Base-by-base conservation (phyloP, 306 rosid species). In the Quercus rubra region DNA sequence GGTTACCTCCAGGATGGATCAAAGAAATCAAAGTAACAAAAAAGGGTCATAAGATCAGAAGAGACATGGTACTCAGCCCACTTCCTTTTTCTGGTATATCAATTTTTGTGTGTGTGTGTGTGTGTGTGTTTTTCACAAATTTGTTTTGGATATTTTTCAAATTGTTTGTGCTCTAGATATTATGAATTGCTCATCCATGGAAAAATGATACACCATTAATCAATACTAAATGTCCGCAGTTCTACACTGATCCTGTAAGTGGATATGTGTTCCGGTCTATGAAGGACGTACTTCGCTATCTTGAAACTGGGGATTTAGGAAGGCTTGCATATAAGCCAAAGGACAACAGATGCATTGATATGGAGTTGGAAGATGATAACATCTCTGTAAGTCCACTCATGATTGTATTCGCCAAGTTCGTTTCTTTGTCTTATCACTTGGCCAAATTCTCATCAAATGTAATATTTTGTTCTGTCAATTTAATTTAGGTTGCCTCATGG, bases 1-100 rank as follows among this genome's bases (percentile, higher is more conserved):
- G 80, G 28, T 80, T 93, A 74, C 92, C 96, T 59, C 77, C 86
- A 4, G 94, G 96, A 73, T 89, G 90, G 94, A 83, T 74, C 77
- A 89, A 77, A 84, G 92, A 82, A 82, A 80, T 89, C 77, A 84
- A 85, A 83, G 79, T 83, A 74, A 77, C 83, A 9, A 86, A 57
- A 59, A 89, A 75, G 61, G 82, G 66, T 74, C 80, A 56, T 55
- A 77, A 82, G 52, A 71, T 74, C 54, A 85, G 91, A 86, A 91
- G 81, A 84, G 91, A 89, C 71, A 33, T 82, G 85, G 96, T 93
- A 93, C 77, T 30, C 43, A 51, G 84, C 69, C 33, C 66, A 55
- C 30, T 25, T 54, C 49, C 61, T 66, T 80, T 31, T 25, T 86
- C 55, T 73, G 55, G 62, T 62, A 70, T 74, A 58, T 71, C 30